These are phyloP conservation scores for Cladosporium sp. DNA, from an alignment of 2,329 filamentous ascomycete genomes.

Conservation along the genomic window DNA sequence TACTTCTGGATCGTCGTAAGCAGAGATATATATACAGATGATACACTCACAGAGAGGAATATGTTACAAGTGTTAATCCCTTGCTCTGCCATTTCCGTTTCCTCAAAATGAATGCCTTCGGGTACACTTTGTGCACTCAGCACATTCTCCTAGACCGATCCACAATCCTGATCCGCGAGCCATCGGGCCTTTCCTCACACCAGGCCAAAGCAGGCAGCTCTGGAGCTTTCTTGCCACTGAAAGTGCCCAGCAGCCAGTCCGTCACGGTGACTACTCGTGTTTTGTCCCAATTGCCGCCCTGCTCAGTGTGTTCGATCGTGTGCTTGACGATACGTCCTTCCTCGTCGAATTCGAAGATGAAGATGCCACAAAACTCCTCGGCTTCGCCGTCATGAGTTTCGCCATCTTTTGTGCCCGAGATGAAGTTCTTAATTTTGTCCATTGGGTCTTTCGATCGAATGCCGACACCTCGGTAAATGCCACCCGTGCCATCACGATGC, in stretches of 20 bases:
- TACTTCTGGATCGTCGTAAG: background rate
- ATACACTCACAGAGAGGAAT: constrained; percentile 1
- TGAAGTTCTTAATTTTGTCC: constrained; percentile 52
- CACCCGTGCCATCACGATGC: constrained; percentile 40
- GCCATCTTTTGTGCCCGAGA: constrained; percentile 54
- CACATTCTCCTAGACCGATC: constrained; percentile 14
- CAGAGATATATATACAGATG: background rate
- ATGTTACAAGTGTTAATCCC: background rate
- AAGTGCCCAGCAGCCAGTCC: constrained; percentile 86
- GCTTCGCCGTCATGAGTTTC: constrained; percentile 17
- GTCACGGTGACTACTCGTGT: constrained; percentile 85
- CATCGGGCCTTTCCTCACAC: constrained; percentile 24
- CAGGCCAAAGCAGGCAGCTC: constrained; percentile 43
- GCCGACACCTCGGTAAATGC: constrained; percentile 38
- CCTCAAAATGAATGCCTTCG: background rate
- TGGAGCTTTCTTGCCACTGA: constrained; percentile 50
- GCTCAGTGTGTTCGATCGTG: constrained; percentile 89
- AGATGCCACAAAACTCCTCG: constrained; percentile 83
- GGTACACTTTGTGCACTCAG: constrained; percentile 6
- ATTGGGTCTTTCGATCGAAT: constrained; percentile 42
- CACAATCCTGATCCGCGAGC: constrained; percentile 15
- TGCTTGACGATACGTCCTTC: constrained; percentile 80
- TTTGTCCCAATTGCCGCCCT: constrained; percentile 76
- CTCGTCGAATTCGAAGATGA: constrained; percentile 91
- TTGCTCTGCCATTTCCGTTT: background rate